These are phyloP conservation scores for Mortierella hygrophila DNA, from an alignment of 192 early-diverging fungal species.

Conservation along the genomic window DNA sequence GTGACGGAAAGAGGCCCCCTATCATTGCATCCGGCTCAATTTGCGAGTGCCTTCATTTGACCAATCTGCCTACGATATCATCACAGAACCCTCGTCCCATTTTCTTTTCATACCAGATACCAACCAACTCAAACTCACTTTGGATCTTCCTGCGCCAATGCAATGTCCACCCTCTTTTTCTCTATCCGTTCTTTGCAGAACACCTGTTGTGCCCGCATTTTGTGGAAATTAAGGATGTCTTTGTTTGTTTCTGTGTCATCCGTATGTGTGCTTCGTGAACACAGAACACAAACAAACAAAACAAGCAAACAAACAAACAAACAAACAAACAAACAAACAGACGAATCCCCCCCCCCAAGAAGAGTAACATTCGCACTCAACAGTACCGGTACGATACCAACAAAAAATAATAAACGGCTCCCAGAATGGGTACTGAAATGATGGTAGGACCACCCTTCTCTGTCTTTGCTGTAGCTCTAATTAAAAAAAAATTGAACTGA, in stretches of 20 bases:
- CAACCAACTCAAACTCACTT: background rate
- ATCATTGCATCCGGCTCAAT: too few relatives aligned
- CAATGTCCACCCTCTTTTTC: background rate
- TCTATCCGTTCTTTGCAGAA: background rate
- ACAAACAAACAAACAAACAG: background rate
- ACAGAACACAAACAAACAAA: background rate
- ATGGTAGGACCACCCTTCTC: too few relatives aligned
- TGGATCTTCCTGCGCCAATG: background rate
- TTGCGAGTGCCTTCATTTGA: background rate
- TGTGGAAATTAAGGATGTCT: background rate
- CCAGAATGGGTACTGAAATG: too few relatives aligned
- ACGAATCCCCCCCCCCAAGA: too few relatives aligned
- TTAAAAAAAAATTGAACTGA: too few relatives aligned
- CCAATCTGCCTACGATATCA: background rate
- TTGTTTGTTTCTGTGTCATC: background rate
- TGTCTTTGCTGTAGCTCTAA: too few relatives aligned
- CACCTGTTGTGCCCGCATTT: background rate
- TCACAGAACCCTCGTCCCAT: background rate
- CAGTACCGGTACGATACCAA: too few relatives aligned
- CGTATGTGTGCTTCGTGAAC: background rate
- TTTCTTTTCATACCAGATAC: background rate
- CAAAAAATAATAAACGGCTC: too few relatives aligned
- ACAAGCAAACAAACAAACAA: background rate
- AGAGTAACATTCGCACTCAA: too few relatives aligned
- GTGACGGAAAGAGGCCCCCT: background rate